Conservation (phyloP, 768 basidiomycete species). For the Cystoderma amianthinum region DNA sequence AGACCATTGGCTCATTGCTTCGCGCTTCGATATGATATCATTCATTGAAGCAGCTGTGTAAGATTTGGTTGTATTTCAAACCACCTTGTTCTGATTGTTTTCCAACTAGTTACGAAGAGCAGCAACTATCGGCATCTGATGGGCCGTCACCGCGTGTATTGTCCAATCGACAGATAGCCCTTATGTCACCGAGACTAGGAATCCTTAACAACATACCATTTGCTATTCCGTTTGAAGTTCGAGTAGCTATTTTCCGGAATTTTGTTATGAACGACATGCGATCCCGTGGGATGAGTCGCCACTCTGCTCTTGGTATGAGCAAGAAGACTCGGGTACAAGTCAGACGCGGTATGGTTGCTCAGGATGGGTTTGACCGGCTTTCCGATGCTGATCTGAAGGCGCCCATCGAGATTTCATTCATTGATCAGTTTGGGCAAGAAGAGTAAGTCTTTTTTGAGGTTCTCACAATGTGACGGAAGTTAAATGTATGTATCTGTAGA, state of each 20-base stretch:
- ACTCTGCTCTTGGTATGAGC: not conserved
- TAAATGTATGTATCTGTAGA: constrained; percentile 25
- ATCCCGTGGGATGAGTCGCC: not conserved
- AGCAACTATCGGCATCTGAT: constrained; percentile 5
- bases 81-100: not conserved
- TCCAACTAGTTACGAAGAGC: constrained; percentile 9
- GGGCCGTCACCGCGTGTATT: constrained; percentile 17
- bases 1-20: constrained; percentile 76
- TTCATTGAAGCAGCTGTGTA: constrained; percentile 89
- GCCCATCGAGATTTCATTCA: constrained; percentile 85
- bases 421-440: constrained; percentile 81
- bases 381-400: constrained; percentile 72
- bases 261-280: constrained; percentile 66
- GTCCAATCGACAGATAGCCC: constrained; percentile 65
- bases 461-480: too few species aligned
- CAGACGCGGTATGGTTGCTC: constrained; percentile 69
- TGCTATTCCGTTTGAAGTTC: constrained; percentile 85
- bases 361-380: constrained; percentile 89
- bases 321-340: constrained; percentile 41
- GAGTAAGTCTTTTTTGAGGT: constrained; percentile 48
- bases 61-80: constrained; percentile 15
- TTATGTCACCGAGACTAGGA: constrained; percentile 79
- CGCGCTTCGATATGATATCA: constrained; percentile 35
- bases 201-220: constrained; percentile 95
- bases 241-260: constrained; percentile 84